Percentiles rank a stretch among this genome's conserved stretches.
phyloP scores from a whole-genome alignment of 1,284 basidiomycete species.

The Malassezia dermatis region DNA sequence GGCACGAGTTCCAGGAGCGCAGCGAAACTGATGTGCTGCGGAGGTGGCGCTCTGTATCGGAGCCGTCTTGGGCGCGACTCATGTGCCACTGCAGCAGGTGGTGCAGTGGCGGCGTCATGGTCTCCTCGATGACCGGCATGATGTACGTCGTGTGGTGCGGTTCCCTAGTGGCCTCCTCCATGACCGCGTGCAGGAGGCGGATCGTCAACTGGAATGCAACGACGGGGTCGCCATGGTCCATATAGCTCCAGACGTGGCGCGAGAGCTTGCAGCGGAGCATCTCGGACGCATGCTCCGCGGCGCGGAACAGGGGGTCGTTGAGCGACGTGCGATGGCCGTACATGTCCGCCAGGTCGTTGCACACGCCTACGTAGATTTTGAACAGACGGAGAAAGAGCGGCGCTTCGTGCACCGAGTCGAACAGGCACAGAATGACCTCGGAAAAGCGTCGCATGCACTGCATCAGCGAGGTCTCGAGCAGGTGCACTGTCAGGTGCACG shows the following conservation, averaged over 20 bases:
- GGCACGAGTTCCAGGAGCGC: neutral
- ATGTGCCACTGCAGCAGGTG: neutral
- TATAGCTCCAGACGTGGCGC: neutral
- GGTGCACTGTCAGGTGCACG: neutral
- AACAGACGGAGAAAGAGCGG: neutral
- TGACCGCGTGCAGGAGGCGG: neutral
- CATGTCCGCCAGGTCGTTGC: neutral
- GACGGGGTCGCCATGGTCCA: neutral
- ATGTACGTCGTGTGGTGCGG: neutral
- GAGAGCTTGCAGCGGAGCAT: neutral
- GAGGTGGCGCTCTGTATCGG: too few species aligned
- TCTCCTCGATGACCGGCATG: neutral
- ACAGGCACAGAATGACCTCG: constrained; percentile 48
- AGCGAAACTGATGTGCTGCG: neutral
- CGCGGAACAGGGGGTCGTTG: neutral
- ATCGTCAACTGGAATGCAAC: neutral
- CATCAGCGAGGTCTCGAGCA: constrained; percentile 58
- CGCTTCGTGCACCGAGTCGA: constrained; percentile 61
- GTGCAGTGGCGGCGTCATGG: neutral
- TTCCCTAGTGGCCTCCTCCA: neutral
- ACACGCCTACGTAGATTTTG: neutral
- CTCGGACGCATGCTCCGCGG: neutral
- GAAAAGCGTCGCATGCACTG: constrained; percentile 79
- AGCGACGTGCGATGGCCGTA: neutral
- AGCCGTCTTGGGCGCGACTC: neutral